These are phyloP conservation scores for Aspergillus sp. DNA, from an alignment of 2,329 filamentous ascomycete species.

Conservation along the genomic window DNA sequence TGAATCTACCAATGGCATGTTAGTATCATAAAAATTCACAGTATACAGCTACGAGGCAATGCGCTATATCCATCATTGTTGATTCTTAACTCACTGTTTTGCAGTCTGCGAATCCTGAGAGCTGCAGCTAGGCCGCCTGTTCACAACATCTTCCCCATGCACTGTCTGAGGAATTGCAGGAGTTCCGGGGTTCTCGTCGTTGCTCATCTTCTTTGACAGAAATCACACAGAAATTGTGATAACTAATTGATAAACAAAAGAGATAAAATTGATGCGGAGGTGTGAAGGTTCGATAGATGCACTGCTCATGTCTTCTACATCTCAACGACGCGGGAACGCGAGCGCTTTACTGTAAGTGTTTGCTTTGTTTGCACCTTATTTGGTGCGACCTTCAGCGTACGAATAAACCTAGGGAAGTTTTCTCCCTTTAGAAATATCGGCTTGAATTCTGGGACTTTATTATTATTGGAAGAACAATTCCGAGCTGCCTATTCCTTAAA, in stretches of 20 bases:
- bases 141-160: slow-evolving; percentile 13
- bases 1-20: slow-evolving; percentile 62
- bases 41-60: not conserved
- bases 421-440: not conserved
- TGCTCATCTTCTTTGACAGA: slow-evolving; percentile 23
- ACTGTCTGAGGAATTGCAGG: slow-evolving; percentile 15
- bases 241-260: not conserved
- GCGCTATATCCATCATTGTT: not conserved
- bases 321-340: slow-evolving; percentile 14
- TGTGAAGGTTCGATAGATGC: not conserved
- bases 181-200: slow-evolving; percentile 9
- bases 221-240: not conserved
- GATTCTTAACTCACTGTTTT: slow-evolving; percentile 55
- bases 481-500: not conserved
- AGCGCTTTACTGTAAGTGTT: slow-evolving; percentile 19
- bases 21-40: not conserved
- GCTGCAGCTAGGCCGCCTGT: slow-evolving; percentile 38
- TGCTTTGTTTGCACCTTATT: slow-evolving; percentile 29
- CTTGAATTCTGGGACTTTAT: not conserved
- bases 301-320: not conserved
- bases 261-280: not conserved
- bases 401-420: not conserved
- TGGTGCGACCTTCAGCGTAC: not conserved
- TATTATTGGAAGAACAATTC: not conserved
- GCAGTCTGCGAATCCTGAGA: slow-evolving; percentile 70